These are phyloP conservation scores for Penicilliopsis zonata DNA, from an alignment of 495 filamentous ascomycete genomes.

Conservation along the genomic window DNA sequence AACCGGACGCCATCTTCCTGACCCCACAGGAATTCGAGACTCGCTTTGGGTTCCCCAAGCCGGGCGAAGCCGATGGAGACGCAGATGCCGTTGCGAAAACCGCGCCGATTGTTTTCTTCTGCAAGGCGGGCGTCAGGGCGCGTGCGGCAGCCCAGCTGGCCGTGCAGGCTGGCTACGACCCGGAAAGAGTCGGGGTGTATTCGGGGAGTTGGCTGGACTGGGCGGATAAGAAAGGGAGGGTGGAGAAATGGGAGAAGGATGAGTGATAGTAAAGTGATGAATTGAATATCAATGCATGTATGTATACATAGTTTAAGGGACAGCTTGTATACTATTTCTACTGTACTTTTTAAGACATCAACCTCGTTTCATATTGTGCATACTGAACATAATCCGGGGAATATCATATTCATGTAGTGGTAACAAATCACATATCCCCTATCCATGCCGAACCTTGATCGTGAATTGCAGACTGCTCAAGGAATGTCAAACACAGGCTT, in stretches of 20 bases:
- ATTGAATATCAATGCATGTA: too few relatives aligned
- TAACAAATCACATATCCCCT: too few relatives aligned
- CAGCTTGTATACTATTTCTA: too few relatives aligned
- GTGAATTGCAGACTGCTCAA: too few relatives aligned
- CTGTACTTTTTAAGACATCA: too few relatives aligned
- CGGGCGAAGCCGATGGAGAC: slow-evolving; percentile 9
- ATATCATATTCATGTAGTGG: too few relatives aligned
- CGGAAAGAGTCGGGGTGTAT: slow-evolving; percentile 66
- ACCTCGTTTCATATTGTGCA: too few relatives aligned
- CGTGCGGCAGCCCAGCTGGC: slow-evolving; percentile 72
- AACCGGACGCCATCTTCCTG: slow-evolving; percentile 69
- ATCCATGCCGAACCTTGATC: too few relatives aligned
- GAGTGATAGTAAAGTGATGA: too few relatives aligned
- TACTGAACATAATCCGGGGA: too few relatives aligned
- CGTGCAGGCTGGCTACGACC: slow-evolving; percentile 58
- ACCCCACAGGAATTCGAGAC: slow-evolving; percentile 58
- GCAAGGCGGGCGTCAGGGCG: slow-evolving; percentile 79
- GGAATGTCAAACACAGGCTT: slow-evolving; percentile 90
- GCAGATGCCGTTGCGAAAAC: slow-evolving; percentile 16
- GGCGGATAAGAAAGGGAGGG: slow-evolving; percentile 52
- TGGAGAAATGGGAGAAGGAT: slow-evolving; percentile 37
- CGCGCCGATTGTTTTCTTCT: slow-evolving; percentile 73
- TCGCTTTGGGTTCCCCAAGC: slow-evolving; percentile 35
- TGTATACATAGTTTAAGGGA: too few relatives aligned
- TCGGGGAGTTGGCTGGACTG: slow-evolving; percentile 87